These are phyloP conservation scores for Coemansia biformis DNA, from an alignment of 192 early-diverging fungal genomes.

Conservation along the genomic window DNA sequence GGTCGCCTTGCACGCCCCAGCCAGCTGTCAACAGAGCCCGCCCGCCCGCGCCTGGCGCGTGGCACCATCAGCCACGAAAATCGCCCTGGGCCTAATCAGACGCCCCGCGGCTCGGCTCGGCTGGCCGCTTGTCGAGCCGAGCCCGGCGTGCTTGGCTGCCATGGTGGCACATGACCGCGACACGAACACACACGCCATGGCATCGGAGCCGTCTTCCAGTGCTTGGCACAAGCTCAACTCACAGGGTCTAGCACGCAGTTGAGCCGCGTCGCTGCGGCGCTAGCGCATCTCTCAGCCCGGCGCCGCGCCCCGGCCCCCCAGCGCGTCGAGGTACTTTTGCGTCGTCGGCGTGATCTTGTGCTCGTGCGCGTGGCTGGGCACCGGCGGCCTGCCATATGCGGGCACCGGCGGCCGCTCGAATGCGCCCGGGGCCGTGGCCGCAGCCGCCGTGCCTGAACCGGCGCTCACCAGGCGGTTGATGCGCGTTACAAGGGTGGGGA, in stretches of 20 bases:
- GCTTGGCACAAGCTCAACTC: too few species aligned
- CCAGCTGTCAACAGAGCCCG: slow-evolving; percentile 3
- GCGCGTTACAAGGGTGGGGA: slow-evolving; percentile 29
- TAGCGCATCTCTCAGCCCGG: too few species aligned
- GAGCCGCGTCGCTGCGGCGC: neutral
- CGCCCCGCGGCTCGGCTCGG: too few species aligned
- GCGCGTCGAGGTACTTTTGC: slow-evolving; percentile 46
- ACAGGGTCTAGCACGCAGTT: too few species aligned
- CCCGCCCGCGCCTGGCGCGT: neutral
- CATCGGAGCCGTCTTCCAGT: too few species aligned
- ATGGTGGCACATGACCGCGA: too few species aligned
- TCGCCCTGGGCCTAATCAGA: too few species aligned
- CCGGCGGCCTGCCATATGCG: slow-evolving; percentile 5
- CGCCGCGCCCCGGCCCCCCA: slow-evolving; percentile 13
- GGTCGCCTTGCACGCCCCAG: neutral
- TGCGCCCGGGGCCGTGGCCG: neutral
- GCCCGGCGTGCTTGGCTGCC: too few species aligned
- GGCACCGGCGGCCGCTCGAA: slow-evolving; percentile 34
- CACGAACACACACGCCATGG: too few species aligned
- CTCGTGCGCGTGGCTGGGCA: neutral
- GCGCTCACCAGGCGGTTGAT: slow-evolving; percentile 34
- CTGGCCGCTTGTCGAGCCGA: too few species aligned
- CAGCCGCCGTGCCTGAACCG: neutral
- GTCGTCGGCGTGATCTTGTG: slow-evolving; percentile 43
- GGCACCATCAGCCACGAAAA: too few species aligned